Percentiles rank a stretch among this genome's conserved stretches.
Evolutionary conservation across 2,329 filamentous ascomycete genomes (phyloP).

Genomic region (Lasiodiplodia theobromae): DNA sequence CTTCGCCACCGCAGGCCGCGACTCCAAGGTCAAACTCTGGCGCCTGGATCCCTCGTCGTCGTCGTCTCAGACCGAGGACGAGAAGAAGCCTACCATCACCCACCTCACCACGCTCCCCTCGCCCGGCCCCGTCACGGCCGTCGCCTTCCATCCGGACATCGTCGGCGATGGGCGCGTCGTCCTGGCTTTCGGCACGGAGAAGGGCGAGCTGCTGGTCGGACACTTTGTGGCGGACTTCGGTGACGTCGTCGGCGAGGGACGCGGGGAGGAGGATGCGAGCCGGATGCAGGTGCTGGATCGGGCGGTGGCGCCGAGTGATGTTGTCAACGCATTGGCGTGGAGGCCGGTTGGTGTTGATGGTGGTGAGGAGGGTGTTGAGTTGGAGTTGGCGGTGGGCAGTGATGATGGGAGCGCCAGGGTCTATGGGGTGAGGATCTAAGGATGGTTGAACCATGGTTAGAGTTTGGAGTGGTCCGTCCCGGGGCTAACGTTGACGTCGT

Average conservation of each 20-base stretch:
- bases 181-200: slow-evolving; percentile 46
- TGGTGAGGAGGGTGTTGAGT: slow-evolving; percentile 6
- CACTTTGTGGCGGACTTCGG: slow-evolving; percentile 27
- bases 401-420: slow-evolving; percentile 52
- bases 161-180: slow-evolving; percentile 10
- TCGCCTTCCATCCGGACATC: slow-evolving; percentile 37
- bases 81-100: slow-evolving; percentile 13
- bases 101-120: slow-evolving; percentile 38
- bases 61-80: no score
- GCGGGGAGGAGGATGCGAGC: slow-evolving; percentile 32
- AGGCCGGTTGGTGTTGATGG: slow-evolving; percentile 34
- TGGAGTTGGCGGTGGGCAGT: slow-evolving; percentile 49
- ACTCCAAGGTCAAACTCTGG: slow-evolving; percentile 79
- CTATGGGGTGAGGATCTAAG: slow-evolving; percentile 30
- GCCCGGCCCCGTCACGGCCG: slow-evolving; percentile 41
- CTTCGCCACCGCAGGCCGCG: slow-evolving; percentile 89
- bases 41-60: slow-evolving; percentile 38
- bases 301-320: slow-evolving; percentile 38
- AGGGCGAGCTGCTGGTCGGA: slow-evolving; percentile 35
- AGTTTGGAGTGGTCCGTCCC: neutral
- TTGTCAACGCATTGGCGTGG: slow-evolving; percentile 45
- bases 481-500: no score
- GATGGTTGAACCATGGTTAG: neutral
- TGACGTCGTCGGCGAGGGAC: slow-evolving; percentile 28
- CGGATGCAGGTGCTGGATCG: slow-evolving; percentile 32